Base-by-base conservation (phyloP, 306 rosid species). In the Inga oerstediana region DNA sequence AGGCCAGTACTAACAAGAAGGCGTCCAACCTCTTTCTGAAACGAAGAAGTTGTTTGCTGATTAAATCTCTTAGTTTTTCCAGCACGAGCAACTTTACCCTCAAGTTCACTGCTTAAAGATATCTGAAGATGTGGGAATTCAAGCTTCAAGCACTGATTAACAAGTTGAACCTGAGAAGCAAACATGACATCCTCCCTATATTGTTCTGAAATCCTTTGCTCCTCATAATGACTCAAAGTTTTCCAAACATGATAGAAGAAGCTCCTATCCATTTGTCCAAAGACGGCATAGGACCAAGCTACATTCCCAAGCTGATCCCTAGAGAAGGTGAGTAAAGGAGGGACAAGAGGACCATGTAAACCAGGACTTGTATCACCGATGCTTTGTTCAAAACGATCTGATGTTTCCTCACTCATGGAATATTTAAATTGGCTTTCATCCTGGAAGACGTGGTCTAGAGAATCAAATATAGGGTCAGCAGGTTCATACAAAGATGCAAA, bases 281-380 rank as follows among this genome's bases (percentile, higher is more conserved):
- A 86, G 67, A 96, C 98, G 62, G 98, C 94, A 86, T 89, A 93
- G 39, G 99, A 96, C 97, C 99, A 96, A 64, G 97, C 96, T 65
- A 96, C 89, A 76, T 84, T 87, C 52, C 88, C 98, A 78, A 93
- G 93, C 86, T 93, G 97, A 80, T 92, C 94, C 84, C 98, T 85
- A 52, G 71, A 88, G 79, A 93, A 90, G 81, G 79, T 83, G 54
- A 92, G 91, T 49, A 89, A 79, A 62, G 94, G 94, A 76, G 79
- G 72, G 19, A 67, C 84, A 64, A 34, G 51, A 83, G 82, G 83
- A 77, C 75, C 88, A 78, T 83, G 82, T 22, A 76, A 79, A 75
- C 70, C 90, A 77, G 72, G 78, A 44, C 74, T 84, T 81, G 80
- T 49, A 52, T 67, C 88, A 37, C 51, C 67, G 84, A 45, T 24